These are phyloP conservation scores for Penicillium griseofulvum DNA, from an alignment of 2,329 filamentous ascomycete genomes.

Conservation along the genomic window DNA sequence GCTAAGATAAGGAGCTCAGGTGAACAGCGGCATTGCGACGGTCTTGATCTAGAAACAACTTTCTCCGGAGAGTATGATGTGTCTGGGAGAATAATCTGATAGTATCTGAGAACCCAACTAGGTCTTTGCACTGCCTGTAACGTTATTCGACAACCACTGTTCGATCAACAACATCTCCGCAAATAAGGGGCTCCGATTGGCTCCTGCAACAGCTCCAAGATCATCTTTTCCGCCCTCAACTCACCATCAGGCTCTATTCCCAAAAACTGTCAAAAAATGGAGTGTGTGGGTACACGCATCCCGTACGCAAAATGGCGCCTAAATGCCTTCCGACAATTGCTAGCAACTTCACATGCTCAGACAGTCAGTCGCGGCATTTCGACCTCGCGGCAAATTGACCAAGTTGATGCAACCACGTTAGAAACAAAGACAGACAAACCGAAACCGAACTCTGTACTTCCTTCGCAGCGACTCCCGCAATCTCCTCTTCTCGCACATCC, in stretches of 20 bases:
- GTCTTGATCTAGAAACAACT: background rate
- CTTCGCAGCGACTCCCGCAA: slow-evolving; percentile 36
- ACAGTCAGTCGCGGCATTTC: slow-evolving; percentile 12
- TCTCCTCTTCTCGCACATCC: slow-evolving; percentile 34
- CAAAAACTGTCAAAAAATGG: slow-evolving; percentile 21
- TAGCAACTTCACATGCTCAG: background rate
- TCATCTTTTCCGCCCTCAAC: slow-evolving; percentile 7
- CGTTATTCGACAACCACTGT: background rate
- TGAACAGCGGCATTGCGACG: background rate
- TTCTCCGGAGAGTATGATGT: background rate
- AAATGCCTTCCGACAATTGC: slow-evolving; percentile 24
- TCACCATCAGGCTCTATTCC: background rate
- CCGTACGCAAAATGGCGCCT: slow-evolving; percentile 37
- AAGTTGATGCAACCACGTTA: slow-evolving; percentile 1
- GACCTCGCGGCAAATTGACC: slow-evolving; percentile 3
- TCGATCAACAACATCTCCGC: slow-evolving; percentile 9
- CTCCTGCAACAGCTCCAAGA: slow-evolving; percentile 1
- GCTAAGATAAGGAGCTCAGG: slow-evolving; percentile 18
- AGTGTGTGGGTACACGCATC: slow-evolving; percentile 23
- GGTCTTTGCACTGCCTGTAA: background rate
- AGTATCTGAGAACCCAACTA: background rate
- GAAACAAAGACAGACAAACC: background rate
- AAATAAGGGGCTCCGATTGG: slow-evolving; percentile 21
- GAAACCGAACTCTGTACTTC: slow-evolving; percentile 8
- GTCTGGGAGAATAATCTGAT: background rate